Evolutionary conservation across 371 early-diverging fungal genomes (phyloP).

Genomic region (Smittium mucronatum): DNA sequence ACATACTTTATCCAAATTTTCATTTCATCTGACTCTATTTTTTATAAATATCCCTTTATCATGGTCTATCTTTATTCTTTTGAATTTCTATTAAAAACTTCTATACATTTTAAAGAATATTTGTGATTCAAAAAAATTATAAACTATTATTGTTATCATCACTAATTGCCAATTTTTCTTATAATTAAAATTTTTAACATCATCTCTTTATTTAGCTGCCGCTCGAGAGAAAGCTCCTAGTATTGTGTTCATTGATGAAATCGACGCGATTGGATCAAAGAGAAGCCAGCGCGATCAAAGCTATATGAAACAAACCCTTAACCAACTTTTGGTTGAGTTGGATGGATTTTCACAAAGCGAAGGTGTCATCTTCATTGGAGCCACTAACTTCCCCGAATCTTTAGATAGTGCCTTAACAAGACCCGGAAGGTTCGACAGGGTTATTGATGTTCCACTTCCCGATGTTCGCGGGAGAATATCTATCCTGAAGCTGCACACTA

Average conservation of each 20-base stretch:
- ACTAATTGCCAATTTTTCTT: too few species aligned
- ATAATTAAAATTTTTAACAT: slow-evolving; percentile 19
- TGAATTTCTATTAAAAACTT: slow-evolving; percentile 89
- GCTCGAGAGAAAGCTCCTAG: slow-evolving; percentile 92
- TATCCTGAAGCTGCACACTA: slow-evolving; percentile 87
- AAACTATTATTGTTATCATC: too few species aligned
- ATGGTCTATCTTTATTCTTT: too few species aligned
- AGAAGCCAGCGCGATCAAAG: slow-evolving; percentile 80
- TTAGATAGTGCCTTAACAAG: slow-evolving; percentile 90
- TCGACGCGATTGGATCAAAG: slow-evolving; percentile 97
- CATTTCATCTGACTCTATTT: neutral
- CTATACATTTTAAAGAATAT: slow-evolving; percentile 98
- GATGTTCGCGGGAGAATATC: slow-evolving; percentile 81
- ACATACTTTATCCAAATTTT: neutral
- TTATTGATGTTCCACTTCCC: slow-evolving; percentile 98
- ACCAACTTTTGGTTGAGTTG: slow-evolving; percentile 99
- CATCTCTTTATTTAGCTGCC: slow-evolving; percentile 64
- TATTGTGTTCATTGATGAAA: slow-evolving; percentile 99
- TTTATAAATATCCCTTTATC: neutral
- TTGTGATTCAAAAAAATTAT: too few species aligned
- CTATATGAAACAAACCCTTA: slow-evolving; percentile 89
- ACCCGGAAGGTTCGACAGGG: slow-evolving; percentile 99
- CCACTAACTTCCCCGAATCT: slow-evolving; percentile 99
- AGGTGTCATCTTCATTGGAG: slow-evolving; percentile 98
- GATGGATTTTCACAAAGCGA: slow-evolving; percentile 99